phyloP scores from a whole-genome alignment of 2,329 filamentous ascomycete species.

The Diplocarpon rosae region DNA sequence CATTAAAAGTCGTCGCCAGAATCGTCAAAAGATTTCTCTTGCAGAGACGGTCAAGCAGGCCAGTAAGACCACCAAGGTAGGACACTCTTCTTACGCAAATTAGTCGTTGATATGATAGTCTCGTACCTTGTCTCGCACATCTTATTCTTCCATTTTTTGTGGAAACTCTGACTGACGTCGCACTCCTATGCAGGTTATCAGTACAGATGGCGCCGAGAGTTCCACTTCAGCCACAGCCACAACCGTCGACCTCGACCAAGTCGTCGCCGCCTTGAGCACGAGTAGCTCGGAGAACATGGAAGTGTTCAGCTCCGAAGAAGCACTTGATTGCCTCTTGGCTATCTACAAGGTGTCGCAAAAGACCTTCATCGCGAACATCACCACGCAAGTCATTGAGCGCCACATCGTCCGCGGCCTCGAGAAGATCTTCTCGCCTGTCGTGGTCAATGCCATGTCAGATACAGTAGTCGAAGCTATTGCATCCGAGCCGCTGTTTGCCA shows the following conservation, averaged over 20 bases:
- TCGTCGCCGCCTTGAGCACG: conserved; percentile 1
- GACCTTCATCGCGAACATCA: conserved; percentile 27
- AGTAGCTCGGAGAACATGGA: conserved; percentile 22
- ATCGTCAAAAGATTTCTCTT: conserved; percentile 2
- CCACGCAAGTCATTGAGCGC: conserved; percentile 27
- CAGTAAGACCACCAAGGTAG: neutral
- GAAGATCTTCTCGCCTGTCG: conserved; percentile 24
- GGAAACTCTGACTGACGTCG: too few relatives aligned
- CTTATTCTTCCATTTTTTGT: too few relatives aligned
- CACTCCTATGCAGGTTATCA: too few relatives aligned
- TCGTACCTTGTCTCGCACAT: too few relatives aligned
- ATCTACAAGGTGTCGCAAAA: conserved; percentile 29
- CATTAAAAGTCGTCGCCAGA: conserved; percentile 17
- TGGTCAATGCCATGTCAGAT: conserved; percentile 17
- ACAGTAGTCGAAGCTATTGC: conserved; percentile 20
- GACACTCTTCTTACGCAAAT: too few relatives aligned
- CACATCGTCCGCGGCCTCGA: conserved; percentile 25
- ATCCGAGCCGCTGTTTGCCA: conserved; percentile 19
- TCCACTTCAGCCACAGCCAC: neutral
- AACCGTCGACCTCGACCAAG: conserved; percentile 10
- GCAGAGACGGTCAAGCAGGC: neutral
- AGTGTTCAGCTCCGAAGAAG: conserved; percentile 23
- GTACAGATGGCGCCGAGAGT: neutral
- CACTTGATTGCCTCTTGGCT: conserved; percentile 23
- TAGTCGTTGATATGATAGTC: too few relatives aligned